Evolutionary conservation across 331 rosid genomes (phyloP), one percentile per base, ranked within the genome.

Genomic region (Rhamnella rubrinervis): DNA sequence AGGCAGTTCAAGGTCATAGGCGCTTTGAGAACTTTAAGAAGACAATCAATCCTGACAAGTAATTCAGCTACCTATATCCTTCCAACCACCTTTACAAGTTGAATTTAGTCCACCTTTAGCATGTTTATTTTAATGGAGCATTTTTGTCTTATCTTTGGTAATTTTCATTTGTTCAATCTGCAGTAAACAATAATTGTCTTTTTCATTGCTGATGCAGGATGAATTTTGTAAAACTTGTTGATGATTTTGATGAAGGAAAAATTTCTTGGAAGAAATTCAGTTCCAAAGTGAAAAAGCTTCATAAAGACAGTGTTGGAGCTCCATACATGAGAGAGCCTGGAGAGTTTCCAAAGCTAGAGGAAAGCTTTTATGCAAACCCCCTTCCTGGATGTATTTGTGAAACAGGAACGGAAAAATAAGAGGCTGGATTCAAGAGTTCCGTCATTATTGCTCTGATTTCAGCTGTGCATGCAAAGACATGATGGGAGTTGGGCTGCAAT

Each of bases 1-100:
- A 95, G 88, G 99, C 99, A 28, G 96, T 95, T 67, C 97, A 89
- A 86, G 99, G 99, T 75, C 99, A 95, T 73, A 83, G 99, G 74
- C 96, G 93, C 77, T 95, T 85, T 51, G 96, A 95, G 81, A 80
- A 89, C 84, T 95, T 95, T 58, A 91, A 86, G 90, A 91, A 89
- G 86, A 87, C 99, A 65, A 84, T 95, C 75, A 91, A 47, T 86
- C 99, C 97, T n/a, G 96, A 95, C 96, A 89, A 86, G 97, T 93
- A 87, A 83, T 61, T 57, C 47, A 50, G 17, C 51, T 8, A 40
- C 58, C 76, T 67, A 18, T 69, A 31, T 59, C 83, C 59, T 70
- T 18, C 41, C 67, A 51, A 31, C 55, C 35, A 17, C 59, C 55
- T 70, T 56, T 25, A 63, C 8, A 40, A 21, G 51, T 55, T 71